Evolutionary conservation across 805 yeast species (phyloP), one percentile per base, ranked within the genome.

Genomic region (Candida patagonica): DNA sequence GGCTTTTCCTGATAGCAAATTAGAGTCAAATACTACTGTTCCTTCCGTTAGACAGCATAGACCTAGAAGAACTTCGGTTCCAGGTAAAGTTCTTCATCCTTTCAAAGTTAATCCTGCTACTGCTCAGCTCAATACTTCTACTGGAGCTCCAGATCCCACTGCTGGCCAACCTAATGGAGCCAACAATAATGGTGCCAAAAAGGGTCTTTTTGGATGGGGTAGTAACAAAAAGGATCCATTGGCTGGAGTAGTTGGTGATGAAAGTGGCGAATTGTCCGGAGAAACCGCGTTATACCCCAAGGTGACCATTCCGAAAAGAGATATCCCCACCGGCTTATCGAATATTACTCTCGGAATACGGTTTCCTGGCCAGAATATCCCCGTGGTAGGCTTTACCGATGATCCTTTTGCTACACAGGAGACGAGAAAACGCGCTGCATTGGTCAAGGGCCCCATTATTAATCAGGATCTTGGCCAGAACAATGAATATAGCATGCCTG

Each of bases 381-480:
- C 73, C 8, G 65, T 73, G 0, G 64, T 73, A 5, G 74, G 74
- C 17, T 57, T 62, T 30, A 61, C 63, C 4, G 67, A 66, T 17
- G 69, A 62, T 42, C 55, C 63, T 6, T 50, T 48, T 8, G 67
- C 73, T 5, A 65, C 77, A 1, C 69, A 77, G 2, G 96, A 88
- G 54, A 78, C 73, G 43, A 66, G 94, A 22, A 88, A 87, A 53
- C 69, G 85, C 38, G 74, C 78, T 9, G 95, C 96, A 0, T 61
- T 87, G 26, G 61, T 78, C 13, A 73, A 70, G 35, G 96, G 96
- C 0, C 96, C 96, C 0, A 76, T 92, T 4, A 55, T 88, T 37
- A 87, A 88, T 55, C 57, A 88, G 32, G 96, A 89, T 55, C 76
- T 76, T 44, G 68, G 83, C 0, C 60, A 78, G 37, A 68, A 70